Conservation (phyloP, 805 yeast species). For the Candida schatavii region DNA sequence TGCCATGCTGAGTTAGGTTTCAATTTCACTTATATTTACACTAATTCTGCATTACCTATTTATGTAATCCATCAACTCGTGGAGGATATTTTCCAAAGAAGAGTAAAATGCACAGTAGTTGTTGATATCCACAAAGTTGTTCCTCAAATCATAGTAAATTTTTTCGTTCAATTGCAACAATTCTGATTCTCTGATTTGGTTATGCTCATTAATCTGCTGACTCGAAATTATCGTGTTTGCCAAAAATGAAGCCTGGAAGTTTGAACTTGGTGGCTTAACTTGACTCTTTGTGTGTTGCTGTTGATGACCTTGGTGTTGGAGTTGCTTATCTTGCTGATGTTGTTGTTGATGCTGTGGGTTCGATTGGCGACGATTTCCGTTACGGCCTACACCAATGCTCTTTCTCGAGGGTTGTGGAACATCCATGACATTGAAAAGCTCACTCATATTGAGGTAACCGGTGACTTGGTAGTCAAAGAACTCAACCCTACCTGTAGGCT, state of each 20-base stretch:
- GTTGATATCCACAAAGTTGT: constrained; percentile 42
- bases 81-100: constrained; percentile 38
- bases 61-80: constrained; percentile 39
- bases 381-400: background rate
- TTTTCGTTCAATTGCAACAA: constrained; percentile 34
- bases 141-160: constrained; percentile 38
- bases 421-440: constrained; percentile 40
- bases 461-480: constrained; percentile 41
- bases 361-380: background rate
- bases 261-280: background rate
- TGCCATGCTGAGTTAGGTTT: too few species aligned
- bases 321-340: background rate
- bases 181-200: constrained; percentile 21
- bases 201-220: constrained; percentile 1
- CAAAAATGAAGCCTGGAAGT: background rate
- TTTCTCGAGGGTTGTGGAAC: constrained; percentile 36
- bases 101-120: constrained; percentile 44
- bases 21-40: background rate
- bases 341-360: constrained; percentile 8
- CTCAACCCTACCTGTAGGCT: constrained; percentile 21
- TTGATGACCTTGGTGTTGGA: background rate
- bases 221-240: constrained; percentile 4
- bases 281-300: background rate
- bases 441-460: constrained; percentile 38
- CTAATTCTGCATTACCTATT: background rate